A percentile compares a stretch with the other conserved stretches of the same genome.
Evolutionary conservation across 2,329 filamentous ascomycete genomes (phyloP).

Genomic region (Exophiala sp.): DNA sequence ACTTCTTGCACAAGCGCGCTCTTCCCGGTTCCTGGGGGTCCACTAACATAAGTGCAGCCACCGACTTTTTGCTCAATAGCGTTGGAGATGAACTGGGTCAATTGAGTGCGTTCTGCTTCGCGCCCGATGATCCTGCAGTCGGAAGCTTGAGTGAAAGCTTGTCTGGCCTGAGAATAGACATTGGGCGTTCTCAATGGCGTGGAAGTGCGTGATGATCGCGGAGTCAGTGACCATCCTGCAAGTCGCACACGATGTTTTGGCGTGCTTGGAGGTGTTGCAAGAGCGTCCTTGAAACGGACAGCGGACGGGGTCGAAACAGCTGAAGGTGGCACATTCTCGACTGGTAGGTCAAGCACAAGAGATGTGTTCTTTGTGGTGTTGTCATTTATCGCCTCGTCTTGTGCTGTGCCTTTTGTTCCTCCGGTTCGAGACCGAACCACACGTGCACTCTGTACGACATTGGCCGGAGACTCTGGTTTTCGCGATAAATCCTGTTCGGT

Average conservation of each 20-base stretch:
- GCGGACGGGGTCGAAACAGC: conserved; percentile 50
- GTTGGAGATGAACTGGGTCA: conserved; percentile 66
- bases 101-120: conserved; percentile 63
- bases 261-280: conserved; percentile 69
- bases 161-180: conserved; percentile 81
- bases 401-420: conserved; percentile 48
- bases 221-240: conserved; percentile 69
- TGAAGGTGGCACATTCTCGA: conserved; percentile 44
- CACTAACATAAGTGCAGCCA: conserved; percentile 91
- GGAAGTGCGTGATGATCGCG: conserved; percentile 73
- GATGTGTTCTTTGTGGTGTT: conserved; percentile 40
- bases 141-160: conserved; percentile 78
- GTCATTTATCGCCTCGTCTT: conserved; percentile 26
- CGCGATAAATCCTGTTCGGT: conserved; percentile 20
- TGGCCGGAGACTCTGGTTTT: conserved; percentile 1
- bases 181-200: conserved; percentile 66
- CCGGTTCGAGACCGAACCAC: conserved; percentile 38
- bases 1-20: conserved; percentile 87
- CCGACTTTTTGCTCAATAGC: conserved; percentile 59
- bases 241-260: conserved; percentile 81
- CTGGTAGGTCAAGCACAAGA: conserved; percentile 28
- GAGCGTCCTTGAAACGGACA: conserved; percentile 73
- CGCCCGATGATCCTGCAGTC: conserved; percentile 75
- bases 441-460: conserved; percentile 29
- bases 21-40: conserved; percentile 93